These are phyloP conservation scores for Microdochium bolleyi DNA, from an alignment of 2,329 filamentous ascomycete genomes.

Conservation along the genomic window DNA sequence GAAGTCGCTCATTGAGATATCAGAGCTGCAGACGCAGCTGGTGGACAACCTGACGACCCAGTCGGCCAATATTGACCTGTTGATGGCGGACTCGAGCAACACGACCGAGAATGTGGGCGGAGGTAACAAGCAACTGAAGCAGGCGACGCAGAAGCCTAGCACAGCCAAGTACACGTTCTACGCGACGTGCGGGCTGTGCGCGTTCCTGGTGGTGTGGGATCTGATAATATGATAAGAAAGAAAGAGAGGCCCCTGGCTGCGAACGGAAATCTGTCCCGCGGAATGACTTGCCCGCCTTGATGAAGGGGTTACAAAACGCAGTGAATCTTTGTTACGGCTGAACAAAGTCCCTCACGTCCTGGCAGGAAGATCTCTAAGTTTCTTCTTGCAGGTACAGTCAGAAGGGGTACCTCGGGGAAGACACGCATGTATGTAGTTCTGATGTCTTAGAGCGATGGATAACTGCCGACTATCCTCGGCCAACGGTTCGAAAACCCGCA, in stretches of 20 bases:
- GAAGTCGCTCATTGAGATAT: conserved; percentile 85
- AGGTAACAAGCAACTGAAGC: conserved; percentile 87
- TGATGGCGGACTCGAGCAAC: conserved; percentile 73
- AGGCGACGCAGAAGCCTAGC: conserved; percentile 65
- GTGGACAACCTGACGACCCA: conserved; percentile 80
- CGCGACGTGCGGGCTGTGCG: conserved; percentile 67
- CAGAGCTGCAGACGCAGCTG: conserved; percentile 82
- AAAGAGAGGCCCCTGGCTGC: too few species aligned
- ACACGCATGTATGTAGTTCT: too few species aligned
- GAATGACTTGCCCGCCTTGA: too few species aligned
- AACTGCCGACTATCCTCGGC: not conserved
- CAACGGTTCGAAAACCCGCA: not conserved
- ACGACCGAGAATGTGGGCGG: conserved; percentile 82
- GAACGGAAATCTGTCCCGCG: too few species aligned
- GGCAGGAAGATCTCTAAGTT: too few species aligned
- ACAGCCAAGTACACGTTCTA: conserved; percentile 73
- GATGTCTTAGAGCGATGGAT: too few species aligned
- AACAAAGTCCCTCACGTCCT: too few species aligned
- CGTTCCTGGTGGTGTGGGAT: conserved; percentile 72
- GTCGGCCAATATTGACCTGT: conserved; percentile 79
- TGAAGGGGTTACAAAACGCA: too few species aligned
- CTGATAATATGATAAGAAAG: conserved; percentile 42
- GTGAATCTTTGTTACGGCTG: too few species aligned
- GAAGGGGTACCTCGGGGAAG: too few species aligned
- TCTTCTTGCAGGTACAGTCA: too few species aligned